These are phyloP conservation scores for Talaromyces sp. DNA, from an alignment of 2,329 filamentous ascomycete genomes.

Conservation along the genomic window DNA sequence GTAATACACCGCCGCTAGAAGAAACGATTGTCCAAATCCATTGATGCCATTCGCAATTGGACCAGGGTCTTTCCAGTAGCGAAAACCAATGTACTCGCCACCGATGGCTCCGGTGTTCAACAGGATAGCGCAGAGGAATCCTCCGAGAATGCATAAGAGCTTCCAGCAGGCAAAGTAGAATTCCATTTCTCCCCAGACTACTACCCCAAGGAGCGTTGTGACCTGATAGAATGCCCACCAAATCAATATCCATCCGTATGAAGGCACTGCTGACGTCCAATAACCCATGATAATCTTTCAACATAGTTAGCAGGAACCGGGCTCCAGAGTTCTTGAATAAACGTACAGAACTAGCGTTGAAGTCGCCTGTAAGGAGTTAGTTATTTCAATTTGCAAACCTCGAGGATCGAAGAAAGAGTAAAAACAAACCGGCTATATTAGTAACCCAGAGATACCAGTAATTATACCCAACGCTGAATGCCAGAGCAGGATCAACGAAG, in stretches of 20 bases:
- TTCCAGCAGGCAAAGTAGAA: slow-evolving; percentile 34
- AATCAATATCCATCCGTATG: slow-evolving; percentile 40
- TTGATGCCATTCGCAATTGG: slow-evolving; percentile 19
- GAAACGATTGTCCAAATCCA: slow-evolving; percentile 37
- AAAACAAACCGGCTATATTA: slow-evolving; percentile 24
- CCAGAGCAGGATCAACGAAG: slow-evolving; percentile 14
- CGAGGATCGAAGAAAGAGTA: not conserved
- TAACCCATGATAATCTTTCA: slow-evolving; percentile 14
- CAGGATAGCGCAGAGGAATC: slow-evolving; percentile 34
- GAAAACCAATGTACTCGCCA: slow-evolving; percentile 35
- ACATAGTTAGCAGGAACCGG: not conserved
- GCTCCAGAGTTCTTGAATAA: not conserved
- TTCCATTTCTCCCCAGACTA: slow-evolving; percentile 50
- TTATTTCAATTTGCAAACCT: too few relatives aligned
- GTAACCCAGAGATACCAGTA: slow-evolving; percentile 23
- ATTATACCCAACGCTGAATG: not conserved
- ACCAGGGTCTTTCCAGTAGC: slow-evolving; percentile 29
- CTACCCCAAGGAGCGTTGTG: slow-evolving; percentile 23
- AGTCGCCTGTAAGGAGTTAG: not conserved
- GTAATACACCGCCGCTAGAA: slow-evolving; percentile 37
- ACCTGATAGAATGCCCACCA: slow-evolving; percentile 36
- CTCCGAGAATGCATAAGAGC: slow-evolving; percentile 30
- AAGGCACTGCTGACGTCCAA: slow-evolving; percentile 36
- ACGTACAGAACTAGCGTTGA: not conserved
- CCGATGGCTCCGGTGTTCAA: slow-evolving; percentile 36